Evolutionary conservation across 768 basidiomycete species (phyloP).

Genomic region (Podaxis mareebaensis): DNA sequence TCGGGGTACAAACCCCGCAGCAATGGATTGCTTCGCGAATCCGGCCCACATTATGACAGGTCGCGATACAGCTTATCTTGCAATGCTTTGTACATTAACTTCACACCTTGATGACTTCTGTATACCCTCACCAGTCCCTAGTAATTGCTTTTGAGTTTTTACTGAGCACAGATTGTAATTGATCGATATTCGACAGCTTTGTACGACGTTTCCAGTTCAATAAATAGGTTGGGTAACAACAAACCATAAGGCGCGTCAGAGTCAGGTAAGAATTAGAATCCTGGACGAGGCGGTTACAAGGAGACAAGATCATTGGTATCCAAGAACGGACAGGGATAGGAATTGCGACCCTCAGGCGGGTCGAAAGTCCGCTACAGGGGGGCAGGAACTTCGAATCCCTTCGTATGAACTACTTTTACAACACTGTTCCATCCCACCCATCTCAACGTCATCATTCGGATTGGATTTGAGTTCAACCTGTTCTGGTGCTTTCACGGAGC

Average conservation of each 20-base stretch:
- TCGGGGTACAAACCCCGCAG: not conserved
- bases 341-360: too few species aligned
- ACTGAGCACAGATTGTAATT: not conserved
- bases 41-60: not conserved
- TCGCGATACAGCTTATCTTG: not conserved
- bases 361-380: too few species aligned
- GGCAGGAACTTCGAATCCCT: not conserved
- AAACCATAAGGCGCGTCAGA: too few species aligned
- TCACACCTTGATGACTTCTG: not conserved
- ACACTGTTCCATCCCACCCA: not conserved
- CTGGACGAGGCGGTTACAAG: too few species aligned
- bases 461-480: not conserved
- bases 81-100: conserved; percentile 7
- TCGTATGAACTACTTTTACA: not conserved
- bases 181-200: too few species aligned
- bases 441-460: not conserved
- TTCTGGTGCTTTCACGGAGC: not conserved
- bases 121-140: conserved; percentile 2
- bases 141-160: not conserved
- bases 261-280: too few species aligned
- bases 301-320: too few species aligned
- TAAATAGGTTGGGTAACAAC: too few species aligned
- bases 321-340: too few species aligned
- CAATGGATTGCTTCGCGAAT: not conserved
- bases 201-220: too few species aligned